These are phyloP conservation scores for Xanthoconium stramineum DNA, from an alignment of 768 basidiomycete species.

Conservation along the genomic window DNA sequence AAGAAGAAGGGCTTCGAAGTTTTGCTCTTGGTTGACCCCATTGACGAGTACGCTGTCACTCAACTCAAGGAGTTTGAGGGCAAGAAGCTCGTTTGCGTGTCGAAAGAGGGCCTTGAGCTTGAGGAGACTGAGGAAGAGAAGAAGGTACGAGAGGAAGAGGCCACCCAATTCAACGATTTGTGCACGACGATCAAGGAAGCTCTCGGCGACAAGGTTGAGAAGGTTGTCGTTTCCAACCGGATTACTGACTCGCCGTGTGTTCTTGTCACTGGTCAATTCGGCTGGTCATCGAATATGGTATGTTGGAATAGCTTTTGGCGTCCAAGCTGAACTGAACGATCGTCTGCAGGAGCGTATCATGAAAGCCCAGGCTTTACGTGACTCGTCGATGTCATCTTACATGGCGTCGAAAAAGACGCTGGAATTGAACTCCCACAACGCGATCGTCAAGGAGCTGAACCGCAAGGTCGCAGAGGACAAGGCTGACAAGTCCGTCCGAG, in stretches of 20 bases:
- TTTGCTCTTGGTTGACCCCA: slow-evolving; percentile 95
- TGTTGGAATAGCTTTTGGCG: slow-evolving; percentile 16
- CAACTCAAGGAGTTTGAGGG: slow-evolving; percentile 99
- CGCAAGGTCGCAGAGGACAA: slow-evolving; percentile 95
- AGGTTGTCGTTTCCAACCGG: slow-evolving; percentile 97
- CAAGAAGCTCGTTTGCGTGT: slow-evolving; percentile 96
- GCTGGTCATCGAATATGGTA: slow-evolving; percentile 99
- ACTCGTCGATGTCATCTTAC: slow-evolving; percentile 97
- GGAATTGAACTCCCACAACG: slow-evolving; percentile 89
- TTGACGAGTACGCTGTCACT: slow-evolving; percentile 97
- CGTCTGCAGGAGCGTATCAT: slow-evolving; percentile 82
- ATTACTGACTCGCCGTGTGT: slow-evolving; percentile 96
- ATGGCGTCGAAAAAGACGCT: slow-evolving; percentile 99
- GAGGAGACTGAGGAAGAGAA: slow-evolving; percentile 99
- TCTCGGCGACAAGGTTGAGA: slow-evolving; percentile 99
- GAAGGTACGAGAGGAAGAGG: slow-evolving; percentile 82
- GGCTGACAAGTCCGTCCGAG: slow-evolving; percentile 97
- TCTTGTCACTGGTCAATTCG: slow-evolving; percentile 97
- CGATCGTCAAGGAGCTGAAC: slow-evolving; percentile 95
- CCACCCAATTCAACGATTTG: slow-evolving; percentile 77
- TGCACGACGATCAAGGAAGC: slow-evolving; percentile 97
- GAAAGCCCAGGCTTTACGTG: slow-evolving; percentile 97
- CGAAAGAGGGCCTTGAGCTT: slow-evolving; percentile 98
- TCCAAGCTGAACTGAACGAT: background rate
- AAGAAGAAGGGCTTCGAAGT: slow-evolving; percentile 99